Base-by-base conservation (phyloP, 2,329 filamentous ascomycete genomes). In the Ambrosiella beaveri region DNA sequence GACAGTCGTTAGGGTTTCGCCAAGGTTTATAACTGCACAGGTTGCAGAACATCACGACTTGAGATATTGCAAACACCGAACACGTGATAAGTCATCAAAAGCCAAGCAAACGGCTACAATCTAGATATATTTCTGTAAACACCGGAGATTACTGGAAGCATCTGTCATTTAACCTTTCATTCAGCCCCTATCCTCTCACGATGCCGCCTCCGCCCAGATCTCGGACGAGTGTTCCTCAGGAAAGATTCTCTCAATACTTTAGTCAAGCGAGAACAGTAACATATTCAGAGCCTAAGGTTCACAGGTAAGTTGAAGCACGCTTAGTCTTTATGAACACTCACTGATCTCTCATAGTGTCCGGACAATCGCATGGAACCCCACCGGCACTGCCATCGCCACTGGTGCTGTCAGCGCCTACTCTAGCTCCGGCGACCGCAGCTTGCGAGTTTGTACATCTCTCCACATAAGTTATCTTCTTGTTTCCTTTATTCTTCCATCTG, bases 331-430 rank as follows among this genome's bases (percentile, higher is more conserved):
- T 70, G 75, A 76, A 62, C 76, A 78, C 41, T 36, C 54, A 50
- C 63, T 65, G 58, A 65, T 39, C 38, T 51, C 36, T 38, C 59
- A 57, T 63, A 88, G 84, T 62, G 76, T 94, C 59, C 82, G 86
- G 45, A 84, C 85, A 1, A 83, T 97, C 63, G 84, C 86, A 44
- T 97, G 91, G 91, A 95, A 91, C 63, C 87, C 90, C 0, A 75
- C 87, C 0, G 89, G 91, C 39, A 85, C 81, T 7, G 75, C 93
- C 61, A 82, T 97, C 61, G 91, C 91, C 0, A 94, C 90, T 0
- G 89, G 88, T 2, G 79, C 84, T 5, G 37, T 8, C n/a, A 35
- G n/a, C 3, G 27, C 51, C 35, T 6, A 15, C 35, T 38, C 35
- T 19, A 4, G 27, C 11, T 45, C 38, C 36, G 73, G 76, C 27